A percentile compares a stretch with the other conserved stretches of the same genome.
phyloP scores from a whole-genome alignment of 1,139 yeast genomes.

The Fermentozyma sake region DNA sequence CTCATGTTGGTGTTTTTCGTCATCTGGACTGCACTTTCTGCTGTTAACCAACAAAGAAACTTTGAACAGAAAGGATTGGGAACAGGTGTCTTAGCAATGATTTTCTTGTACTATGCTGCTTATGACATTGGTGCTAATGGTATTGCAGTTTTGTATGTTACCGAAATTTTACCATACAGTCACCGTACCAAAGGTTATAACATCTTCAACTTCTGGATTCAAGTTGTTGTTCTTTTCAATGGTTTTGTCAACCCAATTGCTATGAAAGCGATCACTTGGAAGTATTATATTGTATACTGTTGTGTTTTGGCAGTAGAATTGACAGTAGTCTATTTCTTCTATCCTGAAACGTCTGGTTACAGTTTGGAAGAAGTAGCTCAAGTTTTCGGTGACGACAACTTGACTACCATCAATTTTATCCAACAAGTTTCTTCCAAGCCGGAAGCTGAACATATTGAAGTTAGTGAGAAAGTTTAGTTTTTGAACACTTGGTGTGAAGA shows the following conservation, averaged over 20 bases:
- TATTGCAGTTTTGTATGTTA: constrained; percentile 33
- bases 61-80: constrained; percentile 29
- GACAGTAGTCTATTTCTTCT: constrained; percentile 35
- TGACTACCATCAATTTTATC: too few species aligned
- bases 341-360: constrained; percentile 49
- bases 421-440: too few species aligned
- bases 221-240: constrained; percentile 25
- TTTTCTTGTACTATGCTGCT: constrained; percentile 35
- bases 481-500: too few species aligned
- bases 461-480: too few species aligned
- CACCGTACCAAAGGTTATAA: constrained; percentile 44
- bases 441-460: too few species aligned
- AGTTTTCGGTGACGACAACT: constrained; percentile 45
- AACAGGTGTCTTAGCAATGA: constrained; percentile 44
- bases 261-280: constrained; percentile 55
- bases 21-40: constrained; percentile 37
- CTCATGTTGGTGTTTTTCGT: constrained; percentile 37
- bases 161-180: constrained; percentile 43
- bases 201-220: constrained; percentile 10
- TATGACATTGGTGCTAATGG: constrained; percentile 40
- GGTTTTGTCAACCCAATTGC: constrained; percentile 58
- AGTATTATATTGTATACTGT: constrained; percentile 54
- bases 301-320: constrained; percentile 36
- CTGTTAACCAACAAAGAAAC: constrained; percentile 34
- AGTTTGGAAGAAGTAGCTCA: constrained; percentile 52